Evolutionary conservation across 768 basidiomycete species (phyloP).

Genomic region (Lentinus tigrinus): DNA sequence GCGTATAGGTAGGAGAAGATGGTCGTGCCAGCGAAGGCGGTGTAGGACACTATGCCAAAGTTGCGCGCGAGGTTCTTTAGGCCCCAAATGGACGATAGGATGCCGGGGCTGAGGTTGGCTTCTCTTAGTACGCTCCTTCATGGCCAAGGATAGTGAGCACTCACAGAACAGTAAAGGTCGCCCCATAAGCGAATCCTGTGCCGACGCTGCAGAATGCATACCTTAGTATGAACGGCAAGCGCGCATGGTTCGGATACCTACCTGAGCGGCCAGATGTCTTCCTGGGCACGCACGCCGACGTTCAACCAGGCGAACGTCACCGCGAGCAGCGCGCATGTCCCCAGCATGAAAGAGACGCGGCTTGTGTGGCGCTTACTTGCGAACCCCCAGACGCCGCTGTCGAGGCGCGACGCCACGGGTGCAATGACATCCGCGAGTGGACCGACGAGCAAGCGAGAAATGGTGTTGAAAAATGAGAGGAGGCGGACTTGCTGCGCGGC

Average conservation of each 20-base stretch:
- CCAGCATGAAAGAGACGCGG: constrained; percentile 57
- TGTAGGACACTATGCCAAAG: constrained; percentile 71
- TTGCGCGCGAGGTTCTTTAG: constrained; percentile 69
- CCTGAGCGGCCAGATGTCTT: constrained; percentile 71
- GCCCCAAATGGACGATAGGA: constrained; percentile 75
- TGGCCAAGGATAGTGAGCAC: constrained; percentile 27
- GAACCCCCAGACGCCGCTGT: constrained; percentile 35
- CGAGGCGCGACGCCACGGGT: constrained; percentile 50
- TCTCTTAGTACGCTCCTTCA: not conserved
- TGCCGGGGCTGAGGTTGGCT: constrained; percentile 51
- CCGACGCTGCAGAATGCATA: constrained; percentile 45
- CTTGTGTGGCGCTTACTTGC: constrained; percentile 56
- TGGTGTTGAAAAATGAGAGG: constrained; percentile 69
- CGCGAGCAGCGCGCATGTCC: constrained; percentile 47
- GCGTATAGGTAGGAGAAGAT: constrained; percentile 81
- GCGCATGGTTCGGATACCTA: constrained; percentile 24
- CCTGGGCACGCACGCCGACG: constrained; percentile 45
- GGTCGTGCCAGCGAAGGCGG: constrained; percentile 74
- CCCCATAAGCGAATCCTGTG: constrained; percentile 68
- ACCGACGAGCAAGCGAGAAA: constrained; percentile 66
- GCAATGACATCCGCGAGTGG: constrained; percentile 72
- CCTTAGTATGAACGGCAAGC: not conserved
- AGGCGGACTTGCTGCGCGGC: constrained; percentile 66
- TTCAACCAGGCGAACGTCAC: constrained; percentile 58
- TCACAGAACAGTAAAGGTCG: constrained; percentile 69